Base-by-base conservation (phyloP, 163 green algal genomes). In the Volvox carteri region DNA sequence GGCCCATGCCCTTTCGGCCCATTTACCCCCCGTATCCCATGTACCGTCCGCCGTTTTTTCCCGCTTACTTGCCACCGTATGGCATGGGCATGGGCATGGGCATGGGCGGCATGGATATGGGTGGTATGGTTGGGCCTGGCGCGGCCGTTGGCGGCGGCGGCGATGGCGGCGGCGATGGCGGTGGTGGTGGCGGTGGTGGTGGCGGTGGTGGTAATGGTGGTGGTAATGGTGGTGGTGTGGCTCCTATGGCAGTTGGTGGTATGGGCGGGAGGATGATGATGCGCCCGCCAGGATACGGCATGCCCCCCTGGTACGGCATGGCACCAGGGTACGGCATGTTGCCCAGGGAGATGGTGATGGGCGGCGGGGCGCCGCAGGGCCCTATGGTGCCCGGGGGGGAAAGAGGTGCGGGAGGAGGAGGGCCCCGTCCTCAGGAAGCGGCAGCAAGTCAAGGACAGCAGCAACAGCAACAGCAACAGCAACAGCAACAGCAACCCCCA, bases 81-180 rank as follows among this genome's bases (percentile, higher is more conserved):
- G 75, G 75, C 30, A 84, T 84, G 75, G 75, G 73, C 44, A 65
- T 81, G 73, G 73, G 73, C 46, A 65, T 65, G 44, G 73, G 44
- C 4, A 81, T 81, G 73, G 44, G 44, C 37, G 68, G 68, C 23
- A 54, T 78, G 70, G 23, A 6, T 33, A 41, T 21, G 39, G 11
- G 12, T 1, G 39, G 70, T 19, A 58, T 58, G 39, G 70, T 39
- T 48, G 67, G 62, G 2, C 12, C 4, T 30, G 54, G 19, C 7
- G 54, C 19, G 54, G 54, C 19, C 25, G 19, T 23, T 60, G 54
- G 54, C 19, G n/a, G 23, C 30, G 62, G 60, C 60, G 60, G 21
- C 23, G 60, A 19, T 72, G 60, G 60, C 60, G 25, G 21, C 8
- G 23, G 23, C 14, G 60, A 35, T 72, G 25, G 21, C 14, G 62